These are phyloP conservation scores for Carex sylvatica DNA, from an alignment of 202 grass and related monocot genomes.

Conservation along the genomic window DNA sequence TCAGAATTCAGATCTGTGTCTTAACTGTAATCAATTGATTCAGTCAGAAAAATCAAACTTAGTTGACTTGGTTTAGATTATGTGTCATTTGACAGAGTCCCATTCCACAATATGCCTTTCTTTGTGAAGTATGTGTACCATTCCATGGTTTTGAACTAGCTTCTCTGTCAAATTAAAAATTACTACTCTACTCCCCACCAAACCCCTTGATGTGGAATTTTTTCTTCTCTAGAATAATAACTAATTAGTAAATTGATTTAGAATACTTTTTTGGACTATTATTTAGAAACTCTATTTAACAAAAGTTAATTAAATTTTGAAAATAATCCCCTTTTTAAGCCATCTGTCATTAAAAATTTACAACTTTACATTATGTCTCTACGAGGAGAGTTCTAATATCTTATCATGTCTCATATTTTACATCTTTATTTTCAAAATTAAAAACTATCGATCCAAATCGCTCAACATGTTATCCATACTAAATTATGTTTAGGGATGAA, in stretches of 20 bases:
- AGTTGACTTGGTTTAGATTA: background rate
- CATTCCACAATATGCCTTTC: background rate
- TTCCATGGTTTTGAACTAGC: slow-evolving; percentile 1
- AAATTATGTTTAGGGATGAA: too few species aligned
- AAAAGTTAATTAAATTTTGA: background rate
- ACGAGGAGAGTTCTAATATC: too few species aligned
- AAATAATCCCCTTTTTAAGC: too few species aligned
- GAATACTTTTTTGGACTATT: background rate
- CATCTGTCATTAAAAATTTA: too few species aligned
- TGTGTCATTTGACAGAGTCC: background rate
- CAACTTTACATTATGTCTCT: too few species aligned
- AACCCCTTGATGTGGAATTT: background rate
- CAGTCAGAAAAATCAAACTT: background rate
- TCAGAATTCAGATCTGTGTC: background rate
- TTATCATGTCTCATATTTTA: too few species aligned
- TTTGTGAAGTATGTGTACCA: background rate
- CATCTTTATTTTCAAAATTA: too few species aligned
- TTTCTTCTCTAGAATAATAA: background rate
- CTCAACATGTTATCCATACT: too few species aligned
- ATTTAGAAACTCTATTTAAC: background rate
- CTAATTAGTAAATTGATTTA: background rate
- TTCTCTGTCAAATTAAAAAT: background rate
- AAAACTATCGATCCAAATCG: too few species aligned
- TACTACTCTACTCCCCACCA: background rate
- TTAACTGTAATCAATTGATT: background rate